Conservation (phyloP, 371 early-diverging fungal genomes). For the Gilbertella persicaria region DNA sequence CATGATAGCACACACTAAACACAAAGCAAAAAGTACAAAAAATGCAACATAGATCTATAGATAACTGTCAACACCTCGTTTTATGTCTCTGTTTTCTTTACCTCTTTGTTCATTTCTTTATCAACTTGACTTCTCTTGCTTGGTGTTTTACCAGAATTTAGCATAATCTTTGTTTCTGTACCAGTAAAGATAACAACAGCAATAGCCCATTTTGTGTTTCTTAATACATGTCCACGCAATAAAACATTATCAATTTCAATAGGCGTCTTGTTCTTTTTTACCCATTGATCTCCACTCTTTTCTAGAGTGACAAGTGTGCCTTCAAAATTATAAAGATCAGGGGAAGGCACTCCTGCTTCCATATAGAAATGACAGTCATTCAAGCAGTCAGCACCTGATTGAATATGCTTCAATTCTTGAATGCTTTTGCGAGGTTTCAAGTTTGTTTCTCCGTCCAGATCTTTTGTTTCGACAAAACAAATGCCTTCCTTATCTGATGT, state of each 20-base stretch:
- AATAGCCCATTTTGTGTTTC: constrained; percentile 88
- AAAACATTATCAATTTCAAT: constrained; percentile 83
- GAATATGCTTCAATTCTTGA: constrained; percentile 63
- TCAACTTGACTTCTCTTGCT: constrained; percentile 91
- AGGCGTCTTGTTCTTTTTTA: constrained; percentile 53
- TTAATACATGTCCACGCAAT: constrained; percentile 86
- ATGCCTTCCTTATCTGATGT: constrained; percentile 71
- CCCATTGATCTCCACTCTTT: constrained; percentile 15
- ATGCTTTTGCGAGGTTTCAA: constrained; percentile 78
- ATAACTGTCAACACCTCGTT: not conserved
- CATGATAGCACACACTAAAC: constrained; percentile 72
- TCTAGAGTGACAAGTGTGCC: constrained; percentile 55
- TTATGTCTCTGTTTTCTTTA: constrained; percentile 71
- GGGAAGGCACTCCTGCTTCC: constrained; percentile 73
- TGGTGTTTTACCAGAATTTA: constrained; percentile 85
- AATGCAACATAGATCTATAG: constrained; percentile 75
- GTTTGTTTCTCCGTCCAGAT: constrained; percentile 97
- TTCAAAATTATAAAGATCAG: constrained; percentile 67
- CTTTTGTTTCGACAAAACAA: constrained; percentile 93
- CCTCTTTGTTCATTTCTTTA: constrained; percentile 85
- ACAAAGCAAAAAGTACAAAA: constrained; percentile 70
- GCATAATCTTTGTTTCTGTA: constrained; percentile 88
- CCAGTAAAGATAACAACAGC: constrained; percentile 90
- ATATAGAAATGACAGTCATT: constrained; percentile 57
- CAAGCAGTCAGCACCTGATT: constrained; percentile 65